These are phyloP conservation scores for Paramecium caudatum DNA, from an alignment of 73 alveolate genomes.

Conservation along the genomic window DNA sequence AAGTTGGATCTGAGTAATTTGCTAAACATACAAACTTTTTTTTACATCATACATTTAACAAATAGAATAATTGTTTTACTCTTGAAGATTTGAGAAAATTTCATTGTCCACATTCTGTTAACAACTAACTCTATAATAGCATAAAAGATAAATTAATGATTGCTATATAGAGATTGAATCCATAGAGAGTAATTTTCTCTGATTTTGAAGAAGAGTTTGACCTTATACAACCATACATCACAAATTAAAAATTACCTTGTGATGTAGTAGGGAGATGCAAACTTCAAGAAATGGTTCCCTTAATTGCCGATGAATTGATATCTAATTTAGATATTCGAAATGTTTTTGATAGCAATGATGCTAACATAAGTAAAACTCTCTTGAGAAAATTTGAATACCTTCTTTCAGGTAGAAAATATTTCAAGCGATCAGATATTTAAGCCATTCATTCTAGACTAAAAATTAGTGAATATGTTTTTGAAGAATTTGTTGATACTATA, in stretches of 20 bases:
- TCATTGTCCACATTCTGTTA: not conserved
- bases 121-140: not conserved
- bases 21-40: conserved; percentile 23
- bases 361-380: not conserved
- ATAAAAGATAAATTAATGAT: not conserved
- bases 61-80: conserved; percentile 35
- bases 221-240: not conserved
- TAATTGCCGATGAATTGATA: not conserved
- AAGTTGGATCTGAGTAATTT: conserved; percentile 46
- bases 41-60: conserved; percentile 20
- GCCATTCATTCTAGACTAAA: conserved; percentile 43
- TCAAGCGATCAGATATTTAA: conserved; percentile 53
- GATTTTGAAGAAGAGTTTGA: conserved; percentile 57
- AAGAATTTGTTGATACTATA: conserved; percentile 24
- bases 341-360: conserved; percentile 18
- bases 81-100: conserved; percentile 7
- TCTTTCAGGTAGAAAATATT: conserved; percentile 47
- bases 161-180: not conserved
- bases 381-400: not conserved
- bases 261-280: conserved; percentile 33
- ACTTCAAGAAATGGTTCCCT: not conserved
- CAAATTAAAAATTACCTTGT: not conserved
- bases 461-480: conserved; percentile 13
- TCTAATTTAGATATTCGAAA: conserved; percentile 2
- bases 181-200: conserved; percentile 5